Evolutionary conservation across 2,329 filamentous ascomycete species (phyloP).

Genomic region (Ophiostoma australiae): DNA sequence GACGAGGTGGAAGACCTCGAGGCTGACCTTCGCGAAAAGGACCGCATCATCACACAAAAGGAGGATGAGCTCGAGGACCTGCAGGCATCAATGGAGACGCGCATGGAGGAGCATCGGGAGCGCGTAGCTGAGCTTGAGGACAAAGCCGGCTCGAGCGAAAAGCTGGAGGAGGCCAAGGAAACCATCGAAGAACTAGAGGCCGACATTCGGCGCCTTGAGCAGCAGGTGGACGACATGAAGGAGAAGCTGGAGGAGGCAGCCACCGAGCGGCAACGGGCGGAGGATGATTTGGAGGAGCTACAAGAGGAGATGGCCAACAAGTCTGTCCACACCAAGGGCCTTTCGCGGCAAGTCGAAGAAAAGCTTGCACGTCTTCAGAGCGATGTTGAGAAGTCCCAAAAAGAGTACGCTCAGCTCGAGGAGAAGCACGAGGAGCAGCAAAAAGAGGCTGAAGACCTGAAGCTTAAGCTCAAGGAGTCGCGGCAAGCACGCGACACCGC

Average conservation of each 20-base stretch:
- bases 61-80: conserved; percentile 61
- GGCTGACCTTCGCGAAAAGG: conserved; percentile 68
- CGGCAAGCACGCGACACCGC: conserved; percentile 42
- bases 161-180: conserved; percentile 52
- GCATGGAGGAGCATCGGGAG: conserved; percentile 52
- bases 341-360: conserved; percentile 70
- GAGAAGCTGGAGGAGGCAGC: conserved; percentile 51
- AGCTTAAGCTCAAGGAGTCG: conserved; percentile 41
- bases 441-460: conserved; percentile 44
- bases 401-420: conserved; percentile 49
- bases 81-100: conserved; percentile 52
- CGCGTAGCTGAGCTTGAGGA: conserved; percentile 53
- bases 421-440: conserved; percentile 46
- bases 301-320: conserved; percentile 76
- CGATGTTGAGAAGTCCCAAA: conserved; percentile 53
- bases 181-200: conserved; percentile 56
- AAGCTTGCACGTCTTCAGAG: conserved; percentile 61
- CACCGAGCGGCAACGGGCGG: conserved; percentile 52
- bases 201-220: conserved; percentile 49
- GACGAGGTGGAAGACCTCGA: conserved; percentile 74
- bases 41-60: conserved; percentile 64
- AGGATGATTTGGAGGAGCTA: conserved; percentile 58
- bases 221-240: conserved; percentile 51
- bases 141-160: conserved; percentile 47
- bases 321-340: conserved; percentile 67